Percentiles rank a stretch among this genome's conserved stretches.
phyloP scores from a whole-genome alignment of 1,139 yeast genomes.

The Yamadazyma triangularis region DNA sequence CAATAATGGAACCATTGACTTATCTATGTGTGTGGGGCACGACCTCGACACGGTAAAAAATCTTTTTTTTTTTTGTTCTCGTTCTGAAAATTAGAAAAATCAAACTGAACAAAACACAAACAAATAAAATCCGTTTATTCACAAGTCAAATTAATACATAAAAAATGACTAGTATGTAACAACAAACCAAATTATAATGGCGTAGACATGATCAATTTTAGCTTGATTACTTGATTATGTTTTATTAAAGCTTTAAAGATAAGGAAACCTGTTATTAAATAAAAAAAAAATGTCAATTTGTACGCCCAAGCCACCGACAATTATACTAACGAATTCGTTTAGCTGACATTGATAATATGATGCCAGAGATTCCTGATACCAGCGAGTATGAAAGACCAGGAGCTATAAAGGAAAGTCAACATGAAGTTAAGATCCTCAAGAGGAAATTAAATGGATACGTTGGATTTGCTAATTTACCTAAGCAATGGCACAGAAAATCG shows the following conservation, averaged over 20 bases:
- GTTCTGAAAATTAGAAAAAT: constrained; percentile 7
- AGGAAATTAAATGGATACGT: constrained; percentile 89
- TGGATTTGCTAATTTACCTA: constrained; percentile 96
- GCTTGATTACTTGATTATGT: too few species aligned
- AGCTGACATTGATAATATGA: constrained; percentile 15
- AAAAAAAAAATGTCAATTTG: too few species aligned
- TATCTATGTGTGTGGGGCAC: constrained; percentile 1
- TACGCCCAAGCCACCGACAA: too few species aligned
- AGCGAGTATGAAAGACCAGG: constrained; percentile 11
- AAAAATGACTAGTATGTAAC: constrained; percentile 7
- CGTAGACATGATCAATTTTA: too few species aligned
- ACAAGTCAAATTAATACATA: neutral
- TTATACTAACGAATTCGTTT: constrained; percentile 5
- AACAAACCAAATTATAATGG: too few species aligned
- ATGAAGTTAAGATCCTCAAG: constrained; percentile 58
- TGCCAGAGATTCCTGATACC: constrained; percentile 15
- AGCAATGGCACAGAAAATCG: constrained; percentile 97
- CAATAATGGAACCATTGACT: neutral
- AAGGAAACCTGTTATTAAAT: too few species aligned
- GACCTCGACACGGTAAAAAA: constrained; percentile 1
- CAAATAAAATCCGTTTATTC: constrained; percentile 4
- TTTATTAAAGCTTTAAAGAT: too few species aligned
- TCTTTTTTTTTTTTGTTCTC: constrained; percentile 1
- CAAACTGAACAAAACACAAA: constrained; percentile 8
- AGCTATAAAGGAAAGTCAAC: constrained; percentile 14